A percentile compares a stretch with the other conserved stretches of the same genome.
phyloP scores from a whole-genome alignment of 331 rosid genomes.

The Stylosanthes scabra region DNA sequence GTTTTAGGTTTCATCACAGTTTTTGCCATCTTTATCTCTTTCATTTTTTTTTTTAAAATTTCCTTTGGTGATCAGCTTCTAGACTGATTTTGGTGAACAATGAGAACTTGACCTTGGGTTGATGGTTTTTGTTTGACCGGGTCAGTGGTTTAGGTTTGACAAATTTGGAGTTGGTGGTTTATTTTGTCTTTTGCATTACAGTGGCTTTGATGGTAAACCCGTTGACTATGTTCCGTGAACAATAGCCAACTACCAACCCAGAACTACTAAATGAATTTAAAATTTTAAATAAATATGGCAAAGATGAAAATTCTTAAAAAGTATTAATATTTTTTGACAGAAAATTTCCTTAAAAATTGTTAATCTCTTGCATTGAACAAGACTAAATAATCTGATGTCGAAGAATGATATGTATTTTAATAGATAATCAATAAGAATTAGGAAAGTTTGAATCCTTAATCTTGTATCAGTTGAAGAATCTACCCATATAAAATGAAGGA shows the following conservation, averaged over 20 bases:
- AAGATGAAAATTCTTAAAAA: neutral
- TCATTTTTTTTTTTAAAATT: neutral
- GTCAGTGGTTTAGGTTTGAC: neutral
- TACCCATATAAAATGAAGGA: neutral
- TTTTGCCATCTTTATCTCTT: neutral
- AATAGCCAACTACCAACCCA: neutral
- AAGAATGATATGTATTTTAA: neutral
- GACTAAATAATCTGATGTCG: neutral
- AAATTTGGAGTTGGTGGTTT: neutral
- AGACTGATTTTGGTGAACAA: neutral
- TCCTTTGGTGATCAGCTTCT: neutral
- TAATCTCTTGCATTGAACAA: neutral
- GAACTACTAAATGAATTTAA: neutral
- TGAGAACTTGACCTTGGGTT: neutral
- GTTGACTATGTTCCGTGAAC: neutral
- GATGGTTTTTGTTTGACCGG: constrained; percentile 1
- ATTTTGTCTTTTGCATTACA: neutral
- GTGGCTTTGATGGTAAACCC: neutral
- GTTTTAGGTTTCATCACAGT: neutral
- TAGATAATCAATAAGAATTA: neutral
- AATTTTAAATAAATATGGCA: neutral
- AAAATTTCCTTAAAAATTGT: neutral
- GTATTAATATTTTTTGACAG: neutral
- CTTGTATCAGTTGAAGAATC: neutral
- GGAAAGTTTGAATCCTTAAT: neutral